These are phyloP conservation scores for Candida adriatica DNA, from an alignment of 805 yeast genomes.

Conservation along the genomic window DNA sequence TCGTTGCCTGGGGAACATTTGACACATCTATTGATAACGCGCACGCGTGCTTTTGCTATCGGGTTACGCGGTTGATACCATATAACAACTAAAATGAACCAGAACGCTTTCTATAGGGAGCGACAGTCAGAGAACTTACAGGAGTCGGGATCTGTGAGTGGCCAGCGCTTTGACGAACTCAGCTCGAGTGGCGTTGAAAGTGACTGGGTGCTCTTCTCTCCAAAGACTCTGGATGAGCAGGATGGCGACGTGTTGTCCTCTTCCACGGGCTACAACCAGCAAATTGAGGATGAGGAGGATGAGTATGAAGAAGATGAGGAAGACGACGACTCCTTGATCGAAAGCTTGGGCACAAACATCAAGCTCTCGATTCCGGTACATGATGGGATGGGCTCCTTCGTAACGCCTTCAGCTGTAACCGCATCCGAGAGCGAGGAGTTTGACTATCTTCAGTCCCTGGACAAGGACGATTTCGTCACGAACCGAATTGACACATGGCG, in stretches of 20 bases:
- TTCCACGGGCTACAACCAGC: constrained; percentile 4
- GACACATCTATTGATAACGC: no score
- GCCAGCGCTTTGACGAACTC: constrained; percentile 13
- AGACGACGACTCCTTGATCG: constrained; percentile 23
- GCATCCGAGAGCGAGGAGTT: constrained; percentile 4
- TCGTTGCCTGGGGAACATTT: no score
- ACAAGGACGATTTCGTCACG: constrained; percentile 18
- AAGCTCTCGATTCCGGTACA: constrained; percentile 15
- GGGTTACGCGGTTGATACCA: no score
- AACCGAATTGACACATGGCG: constrained; percentile 24
- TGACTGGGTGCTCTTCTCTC: constrained; percentile 24
- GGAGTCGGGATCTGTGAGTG: constrained; percentile 4
- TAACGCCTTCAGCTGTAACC: neutral
- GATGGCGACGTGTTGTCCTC: constrained; percentile 15
- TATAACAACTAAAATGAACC: constrained; percentile 11
- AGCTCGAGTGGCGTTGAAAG: constrained; percentile 21
- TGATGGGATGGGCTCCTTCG: constrained; percentile 14
- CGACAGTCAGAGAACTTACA: constrained; percentile 1
- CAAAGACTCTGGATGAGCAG: constrained; percentile 9
- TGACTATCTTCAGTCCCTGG: constrained; percentile 7
- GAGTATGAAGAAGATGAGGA: constrained; percentile 18
- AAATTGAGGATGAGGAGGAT: constrained; percentile 3
- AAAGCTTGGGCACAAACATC: constrained; percentile 16
- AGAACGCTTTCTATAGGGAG: constrained; percentile 5
- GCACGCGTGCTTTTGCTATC: no score